Evolutionary conservation across 169 alveolate species (phyloP), one percentile per base, ranked within the genome.

Genomic region (Eimeria sp.): DNA sequence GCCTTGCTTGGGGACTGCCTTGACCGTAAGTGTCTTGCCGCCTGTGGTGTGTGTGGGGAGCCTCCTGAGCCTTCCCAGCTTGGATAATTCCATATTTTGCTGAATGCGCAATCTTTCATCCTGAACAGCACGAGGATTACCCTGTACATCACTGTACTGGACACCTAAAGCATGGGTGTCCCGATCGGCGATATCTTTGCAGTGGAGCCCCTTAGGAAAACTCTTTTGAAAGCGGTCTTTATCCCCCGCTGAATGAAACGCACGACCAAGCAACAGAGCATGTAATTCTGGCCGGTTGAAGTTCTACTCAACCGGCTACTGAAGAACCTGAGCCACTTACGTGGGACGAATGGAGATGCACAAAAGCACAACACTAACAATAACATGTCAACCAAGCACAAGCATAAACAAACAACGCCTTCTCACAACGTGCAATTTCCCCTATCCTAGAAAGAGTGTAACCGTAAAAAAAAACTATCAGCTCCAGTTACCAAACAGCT

Each of bases 41-140:
- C 90, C 73, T 25, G 90, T 73, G 7, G 90, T 82, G 70, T 27
- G 90, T 13, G 90, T 82, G 40, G 34, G 90, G 30, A 82, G 72
- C 40, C 72, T 51, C 67, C n/a, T 27, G 73, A 54, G 67, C 5
- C 54, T 45, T 27, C 14, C 34, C 5, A 25, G 47, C 27, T 11
- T 10, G 22, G 82, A 58, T 18, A 30, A 43, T 13, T 76, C 87
- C 61, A 47, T 20, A 18, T 20, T 43, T n/a, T 43, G 30, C 45
- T 45, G 87, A 40, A 16, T 22, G 25, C 22, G 18, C 11, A 25
- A 14, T 30, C 49, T 25, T 34, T 70, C 51, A 70, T 70, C 80
- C 49, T 70, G 51, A 30, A 14, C 22, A 70, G 47, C 51, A 70
- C 16, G 80, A 30, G 22, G 25, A n/a, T 3, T 7, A 65, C 45